Evolutionary conservation across 768 basidiomycete species (phyloP).

Genomic region (Cystobasidium onofrii): DNA sequence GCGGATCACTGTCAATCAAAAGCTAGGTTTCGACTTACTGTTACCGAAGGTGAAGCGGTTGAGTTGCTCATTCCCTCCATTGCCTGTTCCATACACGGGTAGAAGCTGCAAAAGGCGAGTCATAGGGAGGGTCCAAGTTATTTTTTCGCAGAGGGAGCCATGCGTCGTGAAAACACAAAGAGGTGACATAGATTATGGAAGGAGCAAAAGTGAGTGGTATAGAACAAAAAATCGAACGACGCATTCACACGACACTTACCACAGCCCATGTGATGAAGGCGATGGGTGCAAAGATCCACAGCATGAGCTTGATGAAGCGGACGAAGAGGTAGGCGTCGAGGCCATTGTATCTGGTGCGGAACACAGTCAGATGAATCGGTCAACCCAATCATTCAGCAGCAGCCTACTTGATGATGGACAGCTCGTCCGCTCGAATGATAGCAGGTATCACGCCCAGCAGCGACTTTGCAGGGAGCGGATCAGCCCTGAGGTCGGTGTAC

Average conservation of each 20-base stretch:
- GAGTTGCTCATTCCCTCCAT: slow-evolving; percentile 7
- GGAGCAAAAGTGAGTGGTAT: too few relatives aligned
- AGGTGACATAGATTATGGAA: too few relatives aligned
- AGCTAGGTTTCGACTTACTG: slow-evolving; percentile 14
- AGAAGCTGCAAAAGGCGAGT: too few relatives aligned
- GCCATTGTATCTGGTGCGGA: slow-evolving; percentile 54
- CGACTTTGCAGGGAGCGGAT: slow-evolving; percentile 45
- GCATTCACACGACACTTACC: slow-evolving; percentile 58
- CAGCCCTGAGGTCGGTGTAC: slow-evolving; percentile 42
- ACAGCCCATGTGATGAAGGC: slow-evolving; percentile 77
- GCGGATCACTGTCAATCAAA: background rate
- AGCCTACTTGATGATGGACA: slow-evolving; percentile 51
- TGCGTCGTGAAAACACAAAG: too few relatives aligned
- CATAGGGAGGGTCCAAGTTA: too few relatives aligned
- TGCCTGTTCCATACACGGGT: slow-evolving; percentile 18
- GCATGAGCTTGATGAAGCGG: slow-evolving; percentile 76
- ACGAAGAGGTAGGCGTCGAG: slow-evolving; percentile 90
- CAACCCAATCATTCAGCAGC: background rate
- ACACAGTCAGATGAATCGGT: background rate
- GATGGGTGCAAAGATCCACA: slow-evolving; percentile 71
- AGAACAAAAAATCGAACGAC: background rate
- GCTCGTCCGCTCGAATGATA: slow-evolving; percentile 59
- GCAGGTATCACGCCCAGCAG: slow-evolving; percentile 58
- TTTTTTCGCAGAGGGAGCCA: too few relatives aligned
- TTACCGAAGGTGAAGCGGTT: slow-evolving; percentile 28